These are phyloP conservation scores for Babesia caballi DNA, from an alignment of 169 alveolate species.

Conservation along the genomic window DNA sequence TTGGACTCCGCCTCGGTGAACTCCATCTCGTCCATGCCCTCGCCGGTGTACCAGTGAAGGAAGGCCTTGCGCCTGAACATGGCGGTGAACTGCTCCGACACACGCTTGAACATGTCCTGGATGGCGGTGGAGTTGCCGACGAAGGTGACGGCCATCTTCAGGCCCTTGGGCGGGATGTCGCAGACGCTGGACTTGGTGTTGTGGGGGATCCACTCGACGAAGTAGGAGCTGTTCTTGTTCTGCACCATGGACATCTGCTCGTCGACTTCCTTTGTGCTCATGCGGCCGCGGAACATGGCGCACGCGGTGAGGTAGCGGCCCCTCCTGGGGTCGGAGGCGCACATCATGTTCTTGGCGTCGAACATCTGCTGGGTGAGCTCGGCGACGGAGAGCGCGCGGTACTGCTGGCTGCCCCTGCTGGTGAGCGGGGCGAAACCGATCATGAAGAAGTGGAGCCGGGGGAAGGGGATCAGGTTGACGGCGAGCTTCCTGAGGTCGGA, in stretches of 20 bases:
- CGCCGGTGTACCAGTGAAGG: slow-evolving; percentile 97
- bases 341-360: slow-evolving; percentile 99
- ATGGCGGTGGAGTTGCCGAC: slow-evolving; percentile 97
- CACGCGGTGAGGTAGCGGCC: slow-evolving; percentile 98
- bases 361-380: slow-evolving; percentile 99
- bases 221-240: slow-evolving; percentile 96
- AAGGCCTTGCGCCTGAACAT: slow-evolving; percentile 98
- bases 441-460: slow-evolving; percentile 97
- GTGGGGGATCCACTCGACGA: slow-evolving; percentile 99
- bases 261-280: slow-evolving; percentile 99
- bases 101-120: slow-evolving; percentile 96
- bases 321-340: slow-evolving; percentile 99
- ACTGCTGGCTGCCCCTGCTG: slow-evolving; percentile 96
- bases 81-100: slow-evolving; percentile 96
- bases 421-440: slow-evolving; percentile 98
- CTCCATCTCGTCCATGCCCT: slow-evolving; percentile 99
- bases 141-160: slow-evolving; percentile 96
- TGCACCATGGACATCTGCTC: slow-evolving; percentile 98
- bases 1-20: slow-evolving; percentile 98
- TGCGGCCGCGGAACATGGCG: slow-evolving; percentile 98
- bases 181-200: slow-evolving; percentile 96
- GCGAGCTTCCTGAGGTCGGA: slow-evolving; percentile 94
- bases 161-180: slow-evolving; percentile 98
- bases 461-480: slow-evolving; percentile 98
- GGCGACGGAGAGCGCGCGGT: slow-evolving; percentile 97